Evolutionary conservation across 305 asterid genomes (phyloP), one percentile per base, ranked within the genome.

Genomic region (Fraxinus albicans): DNA sequence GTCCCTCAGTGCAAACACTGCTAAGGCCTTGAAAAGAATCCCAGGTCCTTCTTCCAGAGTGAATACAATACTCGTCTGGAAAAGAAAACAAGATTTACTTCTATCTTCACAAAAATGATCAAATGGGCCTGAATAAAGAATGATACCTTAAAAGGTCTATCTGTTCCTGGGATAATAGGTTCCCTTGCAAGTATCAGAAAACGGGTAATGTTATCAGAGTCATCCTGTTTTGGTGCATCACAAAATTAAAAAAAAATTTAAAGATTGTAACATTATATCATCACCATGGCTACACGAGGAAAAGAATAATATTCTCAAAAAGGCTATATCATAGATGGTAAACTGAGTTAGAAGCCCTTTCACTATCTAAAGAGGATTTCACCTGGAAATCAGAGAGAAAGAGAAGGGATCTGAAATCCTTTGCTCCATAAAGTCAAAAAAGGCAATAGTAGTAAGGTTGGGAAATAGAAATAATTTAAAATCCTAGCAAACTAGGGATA

Each of bases 21-120:
- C 92, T 65, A 94, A 88, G 78, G 98, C 98, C 90, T 94, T 92
- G 88, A 94, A 94, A 74, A 94, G 92, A 84, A 92, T 88, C 74
- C 98, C 97, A 38, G 97, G 97, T 70, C 98, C 97, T 91, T 93
- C 97, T 84, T 90, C 97, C 88, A 93, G 88, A 85, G 91, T 91
- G 88, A 94, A 94, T 75, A 92, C 96, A 13, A 94, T 91, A 87
- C 98, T 94, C 27, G 97, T 93, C 98, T 93, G 86, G 80, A 38
- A 80, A 85, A 53, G 84, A 50, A 27, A 33, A 73, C 70, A 74
- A 84, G 34, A 67, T 76, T 5, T 34, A 53, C 29, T 29, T 78
- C 44, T 25, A 73, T 69, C 58, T 7, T 69, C 58, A 34, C 53
- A 72, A 34, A 76, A 76, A 19, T 12, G 55, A 40, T 74, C 63